Conservation (phyloP, 2,329 filamentous ascomycete genomes). For the Fusarium pininemorale region DNA sequence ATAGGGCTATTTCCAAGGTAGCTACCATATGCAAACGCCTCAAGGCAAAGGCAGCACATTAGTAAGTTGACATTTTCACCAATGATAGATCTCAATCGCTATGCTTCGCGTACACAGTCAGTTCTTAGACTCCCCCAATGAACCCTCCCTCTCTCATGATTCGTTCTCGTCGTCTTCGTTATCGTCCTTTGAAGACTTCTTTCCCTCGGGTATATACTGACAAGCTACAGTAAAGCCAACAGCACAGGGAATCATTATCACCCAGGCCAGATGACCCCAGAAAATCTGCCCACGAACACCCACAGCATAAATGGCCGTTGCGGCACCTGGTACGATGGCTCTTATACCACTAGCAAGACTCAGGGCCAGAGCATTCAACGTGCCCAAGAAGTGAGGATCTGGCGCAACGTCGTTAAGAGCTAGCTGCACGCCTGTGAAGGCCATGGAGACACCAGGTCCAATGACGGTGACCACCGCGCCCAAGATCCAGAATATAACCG, state of each 20-base stretch:
- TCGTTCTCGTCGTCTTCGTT: constrained; percentile 19
- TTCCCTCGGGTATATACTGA: constrained; percentile 43
- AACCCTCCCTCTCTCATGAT: background rate
- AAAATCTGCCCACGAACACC: constrained; percentile 70
- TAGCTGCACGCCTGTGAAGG: constrained; percentile 76
- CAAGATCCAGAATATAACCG: constrained; percentile 65
- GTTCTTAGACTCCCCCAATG: background rate
- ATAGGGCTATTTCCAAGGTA: background rate
- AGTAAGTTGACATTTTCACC: background rate
- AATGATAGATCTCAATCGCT: background rate
- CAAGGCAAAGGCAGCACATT: background rate
- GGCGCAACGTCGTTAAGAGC: constrained; percentile 79
- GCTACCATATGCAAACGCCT: background rate
- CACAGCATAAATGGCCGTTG: constrained; percentile 73
- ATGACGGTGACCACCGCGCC: constrained; percentile 55
- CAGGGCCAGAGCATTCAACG: constrained; percentile 71
- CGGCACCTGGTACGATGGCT: constrained; percentile 71
- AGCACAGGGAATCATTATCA: constrained; percentile 46
- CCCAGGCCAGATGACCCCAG: constrained; percentile 63
- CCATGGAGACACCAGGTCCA: constrained; percentile 72
- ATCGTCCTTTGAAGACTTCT: constrained; percentile 14
- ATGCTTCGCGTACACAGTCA: background rate
- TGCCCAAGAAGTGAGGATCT: constrained; percentile 70
- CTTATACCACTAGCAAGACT: constrained; percentile 69
- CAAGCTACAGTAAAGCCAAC: constrained; percentile 40